Conservation (phyloP, 2,329 filamentous ascomycete genomes). For the Xylariaceae sp. region DNA sequence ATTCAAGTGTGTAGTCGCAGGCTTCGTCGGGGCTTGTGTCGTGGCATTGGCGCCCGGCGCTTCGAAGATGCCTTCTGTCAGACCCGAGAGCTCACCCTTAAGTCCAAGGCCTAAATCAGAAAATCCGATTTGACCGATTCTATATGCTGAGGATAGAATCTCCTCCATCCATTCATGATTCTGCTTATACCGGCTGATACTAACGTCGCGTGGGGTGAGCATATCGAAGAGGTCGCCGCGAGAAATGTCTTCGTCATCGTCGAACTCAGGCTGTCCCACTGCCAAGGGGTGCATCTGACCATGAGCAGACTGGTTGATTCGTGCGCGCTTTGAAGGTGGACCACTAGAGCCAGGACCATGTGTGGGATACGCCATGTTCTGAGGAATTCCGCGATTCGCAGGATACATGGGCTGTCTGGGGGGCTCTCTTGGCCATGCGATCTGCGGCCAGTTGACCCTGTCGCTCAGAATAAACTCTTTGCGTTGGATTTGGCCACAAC, state of each 20-base stretch:
- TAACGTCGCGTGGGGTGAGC: slow-evolving; percentile 84
- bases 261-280: slow-evolving; percentile 47
- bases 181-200: slow-evolving; percentile 78
- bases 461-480: slow-evolving; percentile 96
- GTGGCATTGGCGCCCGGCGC: slow-evolving; percentile 48
- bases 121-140: slow-evolving; percentile 77
- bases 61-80: slow-evolving; percentile 84
- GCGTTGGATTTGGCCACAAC: slow-evolving; percentile 73
- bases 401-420: slow-evolving; percentile 48
- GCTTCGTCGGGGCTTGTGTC: slow-evolving; percentile 47
- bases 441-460: slow-evolving; percentile 81
- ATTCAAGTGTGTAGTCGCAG: slow-evolving; percentile 63
- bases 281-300: slow-evolving; percentile 36
- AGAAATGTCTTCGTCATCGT: slow-evolving; percentile 86
- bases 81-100: slow-evolving; percentile 70
- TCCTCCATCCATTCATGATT: slow-evolving; percentile 99
- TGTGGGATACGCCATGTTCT: slow-evolving; percentile 58
- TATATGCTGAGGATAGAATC: slow-evolving; percentile 84
- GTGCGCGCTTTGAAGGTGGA: slow-evolving; percentile 51
- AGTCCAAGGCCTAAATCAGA: slow-evolving; percentile 81
- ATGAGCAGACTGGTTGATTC: slow-evolving; percentile 41
- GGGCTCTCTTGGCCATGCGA: slow-evolving; percentile 60
- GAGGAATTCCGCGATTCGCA: slow-evolving; percentile 47
- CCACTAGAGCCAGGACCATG: slow-evolving; percentile 41
- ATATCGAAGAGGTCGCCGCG: slow-evolving; percentile 86